Base-by-base conservation (phyloP, 257 asterid species). In the Cynanchum wilfordii region DNA sequence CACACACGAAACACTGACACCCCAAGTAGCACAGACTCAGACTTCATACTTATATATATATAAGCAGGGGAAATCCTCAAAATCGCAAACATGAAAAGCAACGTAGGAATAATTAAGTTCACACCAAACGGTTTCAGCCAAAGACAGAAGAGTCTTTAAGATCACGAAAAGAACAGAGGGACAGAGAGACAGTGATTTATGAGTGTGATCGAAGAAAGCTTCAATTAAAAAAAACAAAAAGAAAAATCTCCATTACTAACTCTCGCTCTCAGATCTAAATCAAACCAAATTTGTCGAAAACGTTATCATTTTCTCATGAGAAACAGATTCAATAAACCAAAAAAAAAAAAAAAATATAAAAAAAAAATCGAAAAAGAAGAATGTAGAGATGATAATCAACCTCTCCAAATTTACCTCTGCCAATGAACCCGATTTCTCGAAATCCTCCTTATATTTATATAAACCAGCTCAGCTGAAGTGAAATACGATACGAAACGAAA, bases 81-180 rank as follows among this genome's bases (percentile, higher is more conserved):
- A 24, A 19, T 5, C 7, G 69, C 25, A n/a, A 62, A 24, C 29
- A 50, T 68, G 68, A 57, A 50, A 69, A 69, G 2, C 74, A 75
- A 75, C 73, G 75, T 38, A 70, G 45, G 66, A 11, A 36, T 16
- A 25, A 73, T 64, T 64, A 40, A 22, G 30, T 27, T 65, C 76
- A 45, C 76, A 79, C 79, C 81, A 69, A 78, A 78, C 79, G 36
- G 40, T 30, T 68, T 79, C 79, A 76, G 58, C 76, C 24, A 58
- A 45, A 63, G 72, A 62, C 20, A 58, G 64, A 70, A 25, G 42
- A 71, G 69, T 50, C 72, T 75, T 75, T 63, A 75, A 57, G 52
- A 79, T 63, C 69, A 75, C 64, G 57, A 33, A 71, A 71, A 36
- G 7, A 66, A 38, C 8, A 16, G 49, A 40, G 12, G 45, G 2